Evolutionary conservation across 2,329 filamentous ascomycete genomes (phyloP), one percentile per base, ranked within the genome.

Genomic region (Plectosphaerella sp.): DNA sequence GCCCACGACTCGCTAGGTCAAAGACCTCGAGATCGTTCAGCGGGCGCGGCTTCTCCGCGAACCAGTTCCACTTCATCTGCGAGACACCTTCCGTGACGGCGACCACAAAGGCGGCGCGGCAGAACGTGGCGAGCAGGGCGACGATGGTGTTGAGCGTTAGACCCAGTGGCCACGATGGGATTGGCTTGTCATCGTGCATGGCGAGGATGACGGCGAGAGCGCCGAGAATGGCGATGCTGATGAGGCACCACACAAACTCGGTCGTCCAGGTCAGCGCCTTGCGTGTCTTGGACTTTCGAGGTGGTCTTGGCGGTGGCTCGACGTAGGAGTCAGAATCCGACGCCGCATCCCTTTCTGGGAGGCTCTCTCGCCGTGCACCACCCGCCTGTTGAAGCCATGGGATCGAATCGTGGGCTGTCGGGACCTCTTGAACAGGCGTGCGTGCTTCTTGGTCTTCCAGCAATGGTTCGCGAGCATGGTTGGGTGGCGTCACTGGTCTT

Each of bases 131-230:
- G 18, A 64, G 48, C 25, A 64, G 55, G 7, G 61, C 59, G 3
- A 64, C 45, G 3, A 61, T 45, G 0, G 62, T 64, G 49, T 63
- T 66, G 41, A 64, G 58, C 1, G 59, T 66, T 24, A 64, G 50
- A 5, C 59, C 58, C 5, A 62, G 24, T 2, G 55, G 56, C 56
- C 59, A 56, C 2, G 58, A 37, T 2, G 61, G 61, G 4, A 60
- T 52, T 1, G 54, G 52, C 14, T 57, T 55, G n/a, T 59, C 55
- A 18, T 64, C 52, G 46, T 28, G 51, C 3, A 35, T 15, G 3
- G 11, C 4, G 4, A 59, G 55, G 7, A 56, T n/a, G n/a, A n/a
- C 35, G n/a, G 35, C 35, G 11, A 37, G 35, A 37, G 35, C 35
- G 35, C 11, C 35, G 3, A 37, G 11, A 12, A n/a, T 12, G n/a